phyloP scores from a whole-genome alignment of 1,284 basidiomycete genomes.

The Ganoderma boninense region DNA sequence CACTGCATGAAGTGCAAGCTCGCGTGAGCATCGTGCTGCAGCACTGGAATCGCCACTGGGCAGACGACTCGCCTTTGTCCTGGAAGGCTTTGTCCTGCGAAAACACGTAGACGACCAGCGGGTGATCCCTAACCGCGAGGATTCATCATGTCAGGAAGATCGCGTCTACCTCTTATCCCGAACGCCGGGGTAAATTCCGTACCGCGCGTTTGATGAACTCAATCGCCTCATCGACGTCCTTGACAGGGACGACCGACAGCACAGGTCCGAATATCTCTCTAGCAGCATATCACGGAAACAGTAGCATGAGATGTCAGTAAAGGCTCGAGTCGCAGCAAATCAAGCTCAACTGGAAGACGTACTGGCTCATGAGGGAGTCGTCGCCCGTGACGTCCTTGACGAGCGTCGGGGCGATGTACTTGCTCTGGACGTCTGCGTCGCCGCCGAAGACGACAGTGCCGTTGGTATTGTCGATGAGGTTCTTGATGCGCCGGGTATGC shows the following conservation, averaged over 20 bases:
- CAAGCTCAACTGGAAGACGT: background rate
- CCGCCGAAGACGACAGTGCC: slow-evolving; percentile 79
- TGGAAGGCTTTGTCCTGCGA: slow-evolving; percentile 64
- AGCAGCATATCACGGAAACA: background rate
- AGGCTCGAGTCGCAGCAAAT: too few relatives aligned
- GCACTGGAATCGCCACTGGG: background rate
- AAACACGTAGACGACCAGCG: slow-evolving; percentile 80
- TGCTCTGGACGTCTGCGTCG: slow-evolving; percentile 60
- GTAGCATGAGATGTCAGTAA: background rate
- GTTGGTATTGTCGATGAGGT: slow-evolving; percentile 69
- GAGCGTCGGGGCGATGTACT: slow-evolving; percentile 72
- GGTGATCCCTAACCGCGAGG: slow-evolving; percentile 55
- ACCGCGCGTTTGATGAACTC: slow-evolving; percentile 69
- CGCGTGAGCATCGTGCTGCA: background rate
- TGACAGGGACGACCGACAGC: slow-evolving; percentile 79
- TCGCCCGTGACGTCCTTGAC: slow-evolving; percentile 65
- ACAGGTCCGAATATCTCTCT: slow-evolving; percentile 46
- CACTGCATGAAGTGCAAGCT: background rate
- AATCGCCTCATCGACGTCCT: slow-evolving; percentile 75
- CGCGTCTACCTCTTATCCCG: background rate
- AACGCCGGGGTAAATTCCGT: background rate
- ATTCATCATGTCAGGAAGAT: background rate
- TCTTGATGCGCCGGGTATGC: slow-evolving; percentile 69
- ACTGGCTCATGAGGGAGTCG: slow-evolving; percentile 82
- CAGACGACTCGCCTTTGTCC: slow-evolving; percentile 44